Conservation (phyloP, 352 stramenopile species). For the Nothophytophthora sp. region DNA sequence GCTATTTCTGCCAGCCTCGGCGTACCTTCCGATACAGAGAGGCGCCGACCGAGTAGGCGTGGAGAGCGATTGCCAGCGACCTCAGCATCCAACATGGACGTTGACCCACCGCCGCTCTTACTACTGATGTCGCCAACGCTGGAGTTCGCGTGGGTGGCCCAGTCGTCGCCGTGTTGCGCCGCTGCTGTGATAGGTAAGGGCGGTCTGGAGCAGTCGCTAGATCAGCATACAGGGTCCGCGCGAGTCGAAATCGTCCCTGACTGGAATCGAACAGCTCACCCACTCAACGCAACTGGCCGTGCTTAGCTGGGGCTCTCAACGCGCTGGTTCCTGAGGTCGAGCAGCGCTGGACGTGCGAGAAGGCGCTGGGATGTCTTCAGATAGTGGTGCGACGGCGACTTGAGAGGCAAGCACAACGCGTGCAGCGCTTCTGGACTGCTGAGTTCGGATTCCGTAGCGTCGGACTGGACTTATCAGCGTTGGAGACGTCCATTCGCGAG, state of each 20-base stretch:
- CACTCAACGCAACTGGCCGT: too few relatives aligned
- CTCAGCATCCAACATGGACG: too few relatives aligned
- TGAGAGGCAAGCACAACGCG: background rate
- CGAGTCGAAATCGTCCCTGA: too few relatives aligned
- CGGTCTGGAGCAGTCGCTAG: too few relatives aligned
- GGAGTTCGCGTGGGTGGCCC: slow-evolving; percentile 54
- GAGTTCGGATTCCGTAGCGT: too few relatives aligned
- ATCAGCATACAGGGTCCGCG: too few relatives aligned
- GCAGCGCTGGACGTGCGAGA: background rate
- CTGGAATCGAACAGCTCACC: too few relatives aligned
- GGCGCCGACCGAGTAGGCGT: too few relatives aligned
- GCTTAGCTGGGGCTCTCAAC: background rate
- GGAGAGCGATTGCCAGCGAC: too few relatives aligned
- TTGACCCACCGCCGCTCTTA: background rate
- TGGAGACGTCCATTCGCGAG: background rate
- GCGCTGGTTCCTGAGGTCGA: background rate
- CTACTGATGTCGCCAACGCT: slow-evolving; percentile 8
- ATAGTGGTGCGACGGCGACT: background rate
- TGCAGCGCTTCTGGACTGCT: background rate
- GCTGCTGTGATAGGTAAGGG: slow-evolving; percentile 47
- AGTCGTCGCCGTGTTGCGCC: slow-evolving; percentile 67
- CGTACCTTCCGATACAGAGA: too few relatives aligned
- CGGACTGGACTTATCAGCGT: background rate
- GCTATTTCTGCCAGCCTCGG: too few relatives aligned
- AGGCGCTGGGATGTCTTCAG: background rate